Conservation (phyloP, 2,329 filamentous ascomycete genomes). For the Hymenoscyphus scutula region DNA sequence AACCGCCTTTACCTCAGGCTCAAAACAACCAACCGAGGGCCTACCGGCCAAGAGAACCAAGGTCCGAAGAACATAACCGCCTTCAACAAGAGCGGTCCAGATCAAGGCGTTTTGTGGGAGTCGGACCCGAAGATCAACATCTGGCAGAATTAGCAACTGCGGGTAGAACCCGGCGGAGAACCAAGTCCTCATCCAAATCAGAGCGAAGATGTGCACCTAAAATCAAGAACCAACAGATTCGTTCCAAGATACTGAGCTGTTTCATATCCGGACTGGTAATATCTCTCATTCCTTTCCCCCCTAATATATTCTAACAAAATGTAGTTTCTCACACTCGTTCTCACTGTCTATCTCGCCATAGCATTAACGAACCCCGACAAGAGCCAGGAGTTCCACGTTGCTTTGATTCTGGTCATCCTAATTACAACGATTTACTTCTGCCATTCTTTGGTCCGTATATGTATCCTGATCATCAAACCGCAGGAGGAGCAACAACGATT, state of each 20-base stretch:
- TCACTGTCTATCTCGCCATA: conserved; percentile 58
- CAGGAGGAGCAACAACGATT: conserved; percentile 36
- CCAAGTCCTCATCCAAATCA: conserved; percentile 30
- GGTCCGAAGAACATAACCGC: not conserved
- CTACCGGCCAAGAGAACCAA: not conserved
- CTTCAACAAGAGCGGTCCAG: conserved; percentile 16
- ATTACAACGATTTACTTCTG: conserved; percentile 75
- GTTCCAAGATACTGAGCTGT: conserved; percentile 56
- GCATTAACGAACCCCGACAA: conserved; percentile 62
- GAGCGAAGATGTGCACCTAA: conserved; percentile 45
- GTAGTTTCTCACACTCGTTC: conserved; percentile 31
- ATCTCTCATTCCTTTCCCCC: not conserved
- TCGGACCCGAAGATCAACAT: conserved; percentile 50
- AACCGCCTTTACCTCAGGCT: conserved; percentile 19
- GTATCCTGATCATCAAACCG: conserved; percentile 56
- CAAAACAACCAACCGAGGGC: conserved; percentile 10
- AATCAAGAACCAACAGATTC: conserved; percentile 52
- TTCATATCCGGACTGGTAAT: conserved; percentile 57
- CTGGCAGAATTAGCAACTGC: conserved; percentile 46
- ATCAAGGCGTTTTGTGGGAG: conserved; percentile 36
- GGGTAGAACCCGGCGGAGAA: conserved; percentile 40
- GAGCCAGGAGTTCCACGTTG: conserved; percentile 71
- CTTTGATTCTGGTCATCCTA: conserved; percentile 76
- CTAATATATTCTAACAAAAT: conserved; percentile 13
- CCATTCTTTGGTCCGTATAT: conserved; percentile 72